Conservation (phyloP, 2,329 filamentous ascomycete species). For the Fusarium foetens region DNA sequence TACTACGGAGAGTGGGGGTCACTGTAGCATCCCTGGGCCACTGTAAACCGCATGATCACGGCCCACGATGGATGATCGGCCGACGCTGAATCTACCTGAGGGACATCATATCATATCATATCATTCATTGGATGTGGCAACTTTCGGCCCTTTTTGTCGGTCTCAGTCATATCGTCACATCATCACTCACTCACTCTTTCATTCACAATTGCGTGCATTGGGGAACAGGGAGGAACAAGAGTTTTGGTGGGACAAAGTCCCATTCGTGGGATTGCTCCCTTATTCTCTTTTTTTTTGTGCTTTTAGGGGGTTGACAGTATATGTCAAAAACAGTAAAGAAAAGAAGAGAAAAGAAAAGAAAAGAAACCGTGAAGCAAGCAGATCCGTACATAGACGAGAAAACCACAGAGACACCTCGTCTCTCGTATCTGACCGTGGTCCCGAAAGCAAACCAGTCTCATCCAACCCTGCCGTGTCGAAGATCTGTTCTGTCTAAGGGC, state of each 20-base stretch:
- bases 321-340: background rate
- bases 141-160: slow-evolving; percentile 27
- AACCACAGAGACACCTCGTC: slow-evolving; percentile 6
- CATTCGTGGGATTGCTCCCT: slow-evolving; percentile 23
- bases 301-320: slow-evolving; percentile 7
- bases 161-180: slow-evolving; percentile 10
- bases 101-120: slow-evolving; percentile 3
- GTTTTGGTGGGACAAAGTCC: slow-evolving; percentile 12
- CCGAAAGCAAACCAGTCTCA: slow-evolving; percentile 22
- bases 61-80: slow-evolving; percentile 15
- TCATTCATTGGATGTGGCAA: background rate
- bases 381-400: slow-evolving; percentile 11
- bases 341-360: background rate
- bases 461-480: slow-evolving; percentile 7
- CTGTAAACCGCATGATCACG: slow-evolving; percentile 22
- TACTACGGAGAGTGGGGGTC: slow-evolving; percentile 25
- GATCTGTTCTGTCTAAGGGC: slow-evolving; percentile 14
- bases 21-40: background rate
- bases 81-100: slow-evolving; percentile 5
- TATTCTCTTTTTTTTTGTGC: slow-evolving; percentile 25
- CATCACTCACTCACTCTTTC: background rate
- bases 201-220: background rate
- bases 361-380: background rate
- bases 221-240: background rate
- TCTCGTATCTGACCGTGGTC: background rate